Evolutionary conservation across 148 eudicot species (phyloP), one percentile per base, ranked within the genome.

Genomic region (Vaccinium corymbosum): DNA sequence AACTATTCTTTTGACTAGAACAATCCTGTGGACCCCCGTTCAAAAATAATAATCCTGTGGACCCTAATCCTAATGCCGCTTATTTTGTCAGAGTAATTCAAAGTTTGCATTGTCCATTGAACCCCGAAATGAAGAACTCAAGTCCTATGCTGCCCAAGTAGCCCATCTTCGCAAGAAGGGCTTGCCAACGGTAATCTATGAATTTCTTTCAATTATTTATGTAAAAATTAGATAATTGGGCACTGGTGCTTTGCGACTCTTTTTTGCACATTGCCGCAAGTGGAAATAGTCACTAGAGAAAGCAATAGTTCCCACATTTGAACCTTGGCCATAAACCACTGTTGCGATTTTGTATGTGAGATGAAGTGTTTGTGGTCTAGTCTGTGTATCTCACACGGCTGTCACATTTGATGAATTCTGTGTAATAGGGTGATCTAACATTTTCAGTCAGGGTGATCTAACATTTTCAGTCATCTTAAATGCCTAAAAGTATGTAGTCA

Each of bases 31-130:
- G 71, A 48, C 38, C 38, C 38, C 38, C 2, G 3, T 35, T 35
- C 2, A 35, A 35, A 35, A 35, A 35, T 1, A 35, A 35, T 35
- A 27, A 29, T 53, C 50, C 2, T 7, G 29, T 19, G 77, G 71
- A 48, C 52, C 78, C 79, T 83, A 78, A 79, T 27, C 51, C 27
- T 68, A 76, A 62, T 66, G 76, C 8, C 22, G 3, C 84, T 78
- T 85, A 50, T 71, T 84, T 86, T 82, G 85, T 78, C 97, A 95
- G 98, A 94, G 95, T 88, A 95, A 95, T 89, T 86, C 97, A 35
- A 95, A 94, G 91, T 95, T 95, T 77, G 98, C 98, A 9, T 88
- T 95, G 89, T 91, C 97, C 72, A 86, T 95, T 76, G 98, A 95
- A 85, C 98, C 98, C 49, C 89, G 88, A 75, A 95, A 95, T 82